Evolutionary conservation across 805 yeast genomes (phyloP).

Genomic region (Kazachstania bromeliacearum): DNA sequence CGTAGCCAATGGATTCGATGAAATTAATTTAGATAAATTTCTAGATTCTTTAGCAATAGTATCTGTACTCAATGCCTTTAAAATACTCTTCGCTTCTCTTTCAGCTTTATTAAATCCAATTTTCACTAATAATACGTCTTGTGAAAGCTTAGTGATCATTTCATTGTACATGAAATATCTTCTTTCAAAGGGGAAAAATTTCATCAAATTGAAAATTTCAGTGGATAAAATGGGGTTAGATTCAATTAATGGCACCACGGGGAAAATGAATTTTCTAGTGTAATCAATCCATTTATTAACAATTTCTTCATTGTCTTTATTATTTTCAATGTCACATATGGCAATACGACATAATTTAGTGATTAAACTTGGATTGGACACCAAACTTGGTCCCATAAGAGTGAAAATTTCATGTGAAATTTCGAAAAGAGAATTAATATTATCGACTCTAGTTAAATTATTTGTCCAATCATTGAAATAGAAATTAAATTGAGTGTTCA

Average conservation of each 20-base stretch:
- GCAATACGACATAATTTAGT: slow-evolving; percentile 57
- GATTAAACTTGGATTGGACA: slow-evolving; percentile 40
- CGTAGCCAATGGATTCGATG: slow-evolving; percentile 71
- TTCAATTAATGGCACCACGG: slow-evolving; percentile 44
- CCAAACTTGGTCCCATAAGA: slow-evolving; percentile 47
- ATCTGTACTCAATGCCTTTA: slow-evolving; percentile 76
- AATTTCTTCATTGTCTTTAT: slow-evolving; percentile 5
- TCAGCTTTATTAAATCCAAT: slow-evolving; percentile 58
- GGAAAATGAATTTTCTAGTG: slow-evolving; percentile 57
- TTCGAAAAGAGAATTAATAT: slow-evolving; percentile 37
- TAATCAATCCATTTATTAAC: slow-evolving; percentile 46
- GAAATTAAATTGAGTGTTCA: slow-evolving; percentile 21
- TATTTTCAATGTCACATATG: slow-evolving; percentile 21
- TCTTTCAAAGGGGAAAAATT: slow-evolving; percentile 45
- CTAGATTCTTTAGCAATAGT: slow-evolving; percentile 67
- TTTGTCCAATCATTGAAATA: slow-evolving; percentile 44
- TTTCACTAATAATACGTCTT: slow-evolving; percentile 46
- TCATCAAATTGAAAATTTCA: slow-evolving; percentile 48
- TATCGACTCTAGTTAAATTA: slow-evolving; percentile 31
- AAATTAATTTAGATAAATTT: slow-evolving; percentile 59
- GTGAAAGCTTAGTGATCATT: slow-evolving; percentile 47
- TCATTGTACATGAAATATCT: slow-evolving; percentile 80
- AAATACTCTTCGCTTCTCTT: slow-evolving; percentile 64
- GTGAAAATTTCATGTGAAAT: slow-evolving; percentile 41
- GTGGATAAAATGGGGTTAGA: slow-evolving; percentile 52